Base-by-base conservation (phyloP, 228 moss, liverwort and hornwort genomes). In the Sphagnum fallax region DNA sequence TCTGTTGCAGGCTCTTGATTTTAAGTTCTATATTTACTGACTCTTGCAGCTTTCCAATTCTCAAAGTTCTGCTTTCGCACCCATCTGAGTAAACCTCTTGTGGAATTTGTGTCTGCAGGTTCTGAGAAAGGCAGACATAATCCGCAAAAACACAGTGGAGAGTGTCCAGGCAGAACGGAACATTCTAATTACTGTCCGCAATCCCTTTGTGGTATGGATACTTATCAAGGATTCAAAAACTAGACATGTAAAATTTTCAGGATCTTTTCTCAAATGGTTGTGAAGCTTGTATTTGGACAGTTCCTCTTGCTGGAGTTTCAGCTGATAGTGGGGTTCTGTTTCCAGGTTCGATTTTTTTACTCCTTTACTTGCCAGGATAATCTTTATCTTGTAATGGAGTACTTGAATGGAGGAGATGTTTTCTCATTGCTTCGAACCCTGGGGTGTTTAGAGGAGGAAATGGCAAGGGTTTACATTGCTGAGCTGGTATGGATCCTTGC, bases 371-470 rank as follows among this genome's bases (percentile, higher is more conserved):
- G 93, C 71, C 75, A 70, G 65, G 91, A 91, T 6, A 97, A 97
- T 64, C 91, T 97, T 10, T 97, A 97, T 76, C 74, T 97, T 71
- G 97, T 97, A 50, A 97, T 97, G 97, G 97, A 97, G 78, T 97
- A 97, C 77, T 78, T 97, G 65, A 97, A 97, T 74, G 97, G 97
- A 62, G 97, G 97, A 71, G 97, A 97, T 64, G 86, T 97, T 75
- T 97, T 88, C 78, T 97, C 97, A 51, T 91, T 97, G 97, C 76
- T 97, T 69, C 88, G 97, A 75, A 91, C 73, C 63, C 86, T 97
- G 70, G 97, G 91, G 15, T 93, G 91, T 71, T 79, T 97, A 71
- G 93, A 87, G 74, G 97, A 93, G 78, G 84, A 83, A 47, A 76
- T 97, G 83, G 91, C 93, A 32, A 91, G 90, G 70, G 89, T 93